Percentiles rank a stretch among this genome's conserved stretches.
Conservation (phyloP, 2,329 filamentous ascomycete species). For the Fusarium begoniae region DNA sequence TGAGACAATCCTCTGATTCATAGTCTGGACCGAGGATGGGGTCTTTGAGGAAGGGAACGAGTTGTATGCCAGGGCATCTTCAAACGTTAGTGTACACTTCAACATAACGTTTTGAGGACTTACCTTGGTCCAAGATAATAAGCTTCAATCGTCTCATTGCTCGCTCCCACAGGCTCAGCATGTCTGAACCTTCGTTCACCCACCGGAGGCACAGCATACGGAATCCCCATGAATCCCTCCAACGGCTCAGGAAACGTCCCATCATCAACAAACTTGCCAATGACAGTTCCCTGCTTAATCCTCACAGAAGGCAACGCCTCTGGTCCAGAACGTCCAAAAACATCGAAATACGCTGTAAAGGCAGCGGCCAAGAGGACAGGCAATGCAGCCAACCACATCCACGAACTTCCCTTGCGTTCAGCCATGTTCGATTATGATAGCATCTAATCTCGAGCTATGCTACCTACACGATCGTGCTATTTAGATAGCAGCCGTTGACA, state of each 20-base stretch:
- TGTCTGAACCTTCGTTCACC: slow-evolving; percentile 54
- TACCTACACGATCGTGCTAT: neutral
- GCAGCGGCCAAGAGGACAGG: slow-evolving; percentile 28
- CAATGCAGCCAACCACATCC: slow-evolving; percentile 27
- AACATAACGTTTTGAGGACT: neutral
- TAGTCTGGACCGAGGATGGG: slow-evolving; percentile 43
- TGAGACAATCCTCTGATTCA: slow-evolving; percentile 44
- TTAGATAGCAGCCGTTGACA: slow-evolving; percentile 19
- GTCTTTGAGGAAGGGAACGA: slow-evolving; percentile 45
- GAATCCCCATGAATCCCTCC: slow-evolving; percentile 57
- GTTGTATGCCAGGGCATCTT: slow-evolving; percentile 45
- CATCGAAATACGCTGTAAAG: slow-evolving; percentile 22
- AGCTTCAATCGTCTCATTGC: slow-evolving; percentile 40
- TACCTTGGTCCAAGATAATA: slow-evolving; percentile 39
- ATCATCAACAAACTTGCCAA: slow-evolving; percentile 46
- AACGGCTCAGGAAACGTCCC: slow-evolving; percentile 44
- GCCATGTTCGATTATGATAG: slow-evolving; percentile 12
- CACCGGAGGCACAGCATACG: slow-evolving; percentile 56
- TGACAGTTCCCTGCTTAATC: slow-evolving; percentile 45
- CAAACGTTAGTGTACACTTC: neutral
- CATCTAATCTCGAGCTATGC: neutral
- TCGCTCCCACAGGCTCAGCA: slow-evolving; percentile 42
- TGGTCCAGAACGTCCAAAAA: neutral
- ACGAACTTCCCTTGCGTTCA: slow-evolving; percentile 13
- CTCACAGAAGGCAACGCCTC: slow-evolving; percentile 33